Conservation (phyloP, 106 monocot species). For the Iris macrosiphon region DNA sequence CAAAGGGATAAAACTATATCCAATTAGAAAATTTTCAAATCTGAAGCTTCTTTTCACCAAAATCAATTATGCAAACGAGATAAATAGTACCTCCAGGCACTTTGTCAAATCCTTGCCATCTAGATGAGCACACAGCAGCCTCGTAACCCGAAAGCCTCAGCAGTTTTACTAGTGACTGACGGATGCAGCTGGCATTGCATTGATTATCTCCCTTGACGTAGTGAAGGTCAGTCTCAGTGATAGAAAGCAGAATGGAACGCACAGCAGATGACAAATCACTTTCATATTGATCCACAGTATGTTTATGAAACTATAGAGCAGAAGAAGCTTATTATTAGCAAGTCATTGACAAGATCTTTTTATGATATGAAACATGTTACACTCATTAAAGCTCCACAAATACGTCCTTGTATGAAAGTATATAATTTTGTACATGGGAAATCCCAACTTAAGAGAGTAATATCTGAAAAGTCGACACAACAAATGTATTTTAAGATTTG, state of each 20-base stretch:
- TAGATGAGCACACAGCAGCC: conserved; percentile 80
- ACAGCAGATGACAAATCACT: conserved; percentile 50
- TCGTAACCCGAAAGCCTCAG: conserved; percentile 70
- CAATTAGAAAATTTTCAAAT: neutral
- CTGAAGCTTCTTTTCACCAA: neutral
- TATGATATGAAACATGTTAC: neutral
- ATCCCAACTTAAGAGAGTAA: too few relatives aligned
- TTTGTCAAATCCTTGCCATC: conserved; percentile 71
- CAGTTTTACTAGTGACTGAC: conserved; percentile 55
- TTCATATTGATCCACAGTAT: conserved; percentile 46
- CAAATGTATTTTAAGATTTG: too few relatives aligned
- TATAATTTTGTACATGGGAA: too few relatives aligned
- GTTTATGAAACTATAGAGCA: conserved; percentile 51
- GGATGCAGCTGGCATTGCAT: conserved; percentile 73
- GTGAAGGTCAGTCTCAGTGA: conserved; percentile 51
- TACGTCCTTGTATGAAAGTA: too few relatives aligned
- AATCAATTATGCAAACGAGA: too few relatives aligned
- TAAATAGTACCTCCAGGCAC: conserved; percentile 88
- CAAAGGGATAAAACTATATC: too few relatives aligned
- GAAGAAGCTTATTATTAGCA: neutral
- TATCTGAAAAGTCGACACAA: too few relatives aligned
- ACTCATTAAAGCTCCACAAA: neutral
- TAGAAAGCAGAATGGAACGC: conserved; percentile 55
- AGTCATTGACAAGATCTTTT: too few relatives aligned
- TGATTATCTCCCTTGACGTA: conserved; percentile 22